Percentiles rank a stretch among this genome's conserved stretches.
Conservation (phyloP, 306 rosid species). For the Lupinus albus region DNA sequence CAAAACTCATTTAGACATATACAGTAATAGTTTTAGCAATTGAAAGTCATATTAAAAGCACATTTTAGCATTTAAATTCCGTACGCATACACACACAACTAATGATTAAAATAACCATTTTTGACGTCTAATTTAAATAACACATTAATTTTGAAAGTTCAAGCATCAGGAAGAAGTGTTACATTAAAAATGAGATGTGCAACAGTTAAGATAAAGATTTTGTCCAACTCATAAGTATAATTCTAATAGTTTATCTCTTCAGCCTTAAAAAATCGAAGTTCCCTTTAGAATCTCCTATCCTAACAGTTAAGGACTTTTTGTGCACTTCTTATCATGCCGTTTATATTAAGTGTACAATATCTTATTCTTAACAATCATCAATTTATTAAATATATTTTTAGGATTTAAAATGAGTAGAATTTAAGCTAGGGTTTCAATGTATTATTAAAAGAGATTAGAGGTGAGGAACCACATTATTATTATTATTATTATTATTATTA, state of each 20-base stretch:
- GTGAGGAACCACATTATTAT: not conserved
- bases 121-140: no score
- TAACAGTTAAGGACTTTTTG: not conserved
- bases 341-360: constrained; percentile 43
- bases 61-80: constrained; percentile 4
- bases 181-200: no score
- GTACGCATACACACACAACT: no score
- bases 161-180: no score
- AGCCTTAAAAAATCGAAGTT: not conserved
- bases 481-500: no score
- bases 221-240: not conserved
- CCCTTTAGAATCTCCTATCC: not conserved
- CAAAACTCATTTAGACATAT: constrained; percentile 32
- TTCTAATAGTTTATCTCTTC: not conserved
- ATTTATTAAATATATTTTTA: no score
- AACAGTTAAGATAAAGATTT: no score
- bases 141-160: not conserved
- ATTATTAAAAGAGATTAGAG: not conserved
- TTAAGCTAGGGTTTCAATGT: not conserved
- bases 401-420: no score
- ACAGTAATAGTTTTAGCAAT: not conserved
- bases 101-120: no score
- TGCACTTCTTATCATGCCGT: constrained; percentile 29
- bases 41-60: constrained; percentile 15
- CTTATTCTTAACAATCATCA: constrained; percentile 11